Base-by-base conservation (phyloP, 2,329 filamentous ascomycete species). In the Xylariaceae sp. region DNA sequence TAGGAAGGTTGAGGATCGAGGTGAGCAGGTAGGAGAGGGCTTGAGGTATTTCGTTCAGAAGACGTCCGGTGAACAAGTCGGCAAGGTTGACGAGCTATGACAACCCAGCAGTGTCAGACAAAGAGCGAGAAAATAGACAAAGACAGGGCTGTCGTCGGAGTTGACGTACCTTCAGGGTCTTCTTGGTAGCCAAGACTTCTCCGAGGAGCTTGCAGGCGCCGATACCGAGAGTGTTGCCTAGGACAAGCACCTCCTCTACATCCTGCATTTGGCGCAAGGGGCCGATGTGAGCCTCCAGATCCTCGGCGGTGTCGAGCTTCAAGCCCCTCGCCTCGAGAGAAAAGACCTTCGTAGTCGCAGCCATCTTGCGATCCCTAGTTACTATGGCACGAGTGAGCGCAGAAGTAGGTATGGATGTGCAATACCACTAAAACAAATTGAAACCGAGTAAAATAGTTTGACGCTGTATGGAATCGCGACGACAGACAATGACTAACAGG, bases 11-110 rank as follows among this genome's bases (percentile, higher is more conserved):
- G 59, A 97, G 85, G 48, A 97, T 86, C 3, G 93, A 88, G 47
- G 87, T 92, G 56, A 99, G 86, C 52, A 99, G 86, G 60, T 85
- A 87, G 51, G 89, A 89, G 57, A 99, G 85, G 6, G 94, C 93
- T 65, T 88, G 88, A 52, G 94, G 94, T 64, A 99, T 99, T 74
- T 99, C 94, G 74, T 87, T 89, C 64, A 97, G 86, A 51, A 97
- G 85, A 67, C 94, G 90, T 37, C 90, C 90, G 60, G 94, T 99
- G 80, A 97, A 99, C 79, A 99, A 96, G 75, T 99, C 94, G 74
- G 92, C 92, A 59, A 99, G 82, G 77, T 97, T 96, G 71, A 90
- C 92, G 71, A 87, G 80, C 85, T 87, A 69, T 39, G 59, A 47
- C 23, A 23, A 23, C 5, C 23, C 23, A 3, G 23, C 23, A 23